Conservation (phyloP, 2,329 filamentous ascomycete species). For the Xylariales sp. region DNA sequence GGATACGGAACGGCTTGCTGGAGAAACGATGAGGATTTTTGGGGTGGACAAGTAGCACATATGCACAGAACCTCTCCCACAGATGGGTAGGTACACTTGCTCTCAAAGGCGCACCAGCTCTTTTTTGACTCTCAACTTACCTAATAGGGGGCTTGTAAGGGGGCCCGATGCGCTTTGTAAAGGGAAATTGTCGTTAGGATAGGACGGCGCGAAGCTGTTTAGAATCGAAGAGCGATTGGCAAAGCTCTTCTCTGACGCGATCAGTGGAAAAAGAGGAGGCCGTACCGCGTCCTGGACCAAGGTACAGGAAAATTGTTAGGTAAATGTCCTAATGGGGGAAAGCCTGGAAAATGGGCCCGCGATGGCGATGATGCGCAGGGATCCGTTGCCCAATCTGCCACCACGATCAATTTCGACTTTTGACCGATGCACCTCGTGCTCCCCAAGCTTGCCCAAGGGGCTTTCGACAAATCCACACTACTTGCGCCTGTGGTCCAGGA, state of each 20-base stretch:
- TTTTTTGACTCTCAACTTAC: too few relatives aligned
- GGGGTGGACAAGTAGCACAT: too few relatives aligned
- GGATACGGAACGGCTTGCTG: neutral
- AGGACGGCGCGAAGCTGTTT: too few relatives aligned
- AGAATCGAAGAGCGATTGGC: neutral
- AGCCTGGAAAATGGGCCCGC: neutral
- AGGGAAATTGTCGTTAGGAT: too few relatives aligned
- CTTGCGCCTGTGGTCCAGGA: too few relatives aligned
- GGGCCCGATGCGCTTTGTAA: too few relatives aligned
- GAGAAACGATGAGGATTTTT: too few relatives aligned
- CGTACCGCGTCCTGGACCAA: neutral
- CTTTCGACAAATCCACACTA: too few relatives aligned
- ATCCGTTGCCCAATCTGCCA: constrained; percentile 4
- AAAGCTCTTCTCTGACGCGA: neutral
- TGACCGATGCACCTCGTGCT: neutral
- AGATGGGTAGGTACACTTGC: too few relatives aligned
- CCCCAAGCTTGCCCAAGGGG: too few relatives aligned
- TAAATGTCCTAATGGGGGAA: neutral
- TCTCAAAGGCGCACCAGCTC: too few relatives aligned
- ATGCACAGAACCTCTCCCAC: neutral
- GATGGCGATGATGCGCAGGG: constrained; percentile 1
- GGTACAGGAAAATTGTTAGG: constrained; percentile 1
- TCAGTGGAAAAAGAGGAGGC: neutral
- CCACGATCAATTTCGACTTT: neutral
- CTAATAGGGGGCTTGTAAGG: too few relatives aligned